Base-by-base conservation (phyloP, 2,329 filamentous ascomycete species). In the Penicillium sp. region DNA sequence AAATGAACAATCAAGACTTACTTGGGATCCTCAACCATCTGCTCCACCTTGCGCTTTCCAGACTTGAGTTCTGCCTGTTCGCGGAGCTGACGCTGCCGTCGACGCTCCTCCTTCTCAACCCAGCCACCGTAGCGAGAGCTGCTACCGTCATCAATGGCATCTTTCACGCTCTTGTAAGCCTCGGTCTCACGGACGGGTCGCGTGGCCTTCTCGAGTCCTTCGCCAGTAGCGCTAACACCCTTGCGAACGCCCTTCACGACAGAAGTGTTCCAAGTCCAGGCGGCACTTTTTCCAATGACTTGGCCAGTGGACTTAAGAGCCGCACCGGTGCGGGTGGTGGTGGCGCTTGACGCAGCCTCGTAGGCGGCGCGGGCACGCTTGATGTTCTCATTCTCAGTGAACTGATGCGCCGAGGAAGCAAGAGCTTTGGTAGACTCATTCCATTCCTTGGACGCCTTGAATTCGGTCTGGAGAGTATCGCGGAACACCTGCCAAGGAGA, bases 401-500 rank as follows among this genome's bases (percentile, higher is more conserved):
- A 94, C 65, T 96, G 86, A 68, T 96, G 88, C 16, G 92, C 90
- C 5, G 88, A 89, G 44, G 89, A 90, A 16, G 90, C 89, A 38
- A 99, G 82, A 60, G 94, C 90, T 77, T 99, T 97, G 38, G 92
- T 99, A 39, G 90, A 95, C 69, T 99, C 94, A 68, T 99, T 96
- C 94, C 94, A 99, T 72, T 99, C 94, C 70, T 97, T 96, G 14
- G 92, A 97, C 46, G 90, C 89, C 73, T 96, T 91, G 76, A 99
- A 95, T 74, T 99, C 94, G 51, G 81, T 82, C 71, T 90, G 85
- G 74, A 99, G 84, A n/a, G 94, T 99, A 69, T 99, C 94, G 67
- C 90, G 90, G 77, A 99, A 99, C 28, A 99, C 94, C 71, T 97
- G 90, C 92, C 94, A 97, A 48, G 94, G 94, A 3, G 92, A 94